Conservation (phyloP, 2,329 filamentous ascomycete genomes). For the Aspergillus transmontanensis region DNA sequence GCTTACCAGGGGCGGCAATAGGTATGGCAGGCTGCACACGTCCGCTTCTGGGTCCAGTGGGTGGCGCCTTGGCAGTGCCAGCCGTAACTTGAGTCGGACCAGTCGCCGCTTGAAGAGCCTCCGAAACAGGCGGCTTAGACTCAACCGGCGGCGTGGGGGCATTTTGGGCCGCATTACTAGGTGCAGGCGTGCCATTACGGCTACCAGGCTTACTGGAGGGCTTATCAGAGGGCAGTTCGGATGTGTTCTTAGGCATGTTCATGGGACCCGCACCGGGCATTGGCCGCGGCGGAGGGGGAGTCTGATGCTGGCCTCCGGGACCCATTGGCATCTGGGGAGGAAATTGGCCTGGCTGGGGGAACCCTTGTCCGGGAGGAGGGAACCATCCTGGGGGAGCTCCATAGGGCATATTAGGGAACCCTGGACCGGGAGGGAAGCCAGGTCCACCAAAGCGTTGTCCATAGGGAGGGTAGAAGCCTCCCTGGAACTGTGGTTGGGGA, state of each 20-base stretch:
- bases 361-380: constrained; percentile 72
- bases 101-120: constrained; percentile 35
- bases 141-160: constrained; percentile 41
- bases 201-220: constrained; percentile 37
- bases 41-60: constrained; percentile 42
- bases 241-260: constrained; percentile 39
- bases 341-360: constrained; percentile 69
- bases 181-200: constrained; percentile 37
- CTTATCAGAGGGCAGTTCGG: constrained; percentile 47
- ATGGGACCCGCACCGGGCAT: constrained; percentile 30
- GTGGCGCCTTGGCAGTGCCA: constrained; percentile 25
- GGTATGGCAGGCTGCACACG: constrained; percentile 51
- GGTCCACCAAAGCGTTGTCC: constrained; percentile 51
- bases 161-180: constrained; percentile 30
- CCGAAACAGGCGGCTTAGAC: constrained; percentile 41
- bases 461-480: constrained; percentile 47
- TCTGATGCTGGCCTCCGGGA: constrained; percentile 52
- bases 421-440: constrained; percentile 61
- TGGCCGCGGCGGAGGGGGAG: constrained; percentile 39
- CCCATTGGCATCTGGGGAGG: constrained; percentile 63
- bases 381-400: constrained; percentile 77
- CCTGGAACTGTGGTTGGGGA: constrained; percentile 46
- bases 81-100: constrained; percentile 27
- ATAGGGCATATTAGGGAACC: constrained; percentile 75
- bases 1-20: constrained; percentile 41